Base-by-base conservation (phyloP, 495 filamentous ascomycete genomes). In the Neurospora pannonica region DNA sequence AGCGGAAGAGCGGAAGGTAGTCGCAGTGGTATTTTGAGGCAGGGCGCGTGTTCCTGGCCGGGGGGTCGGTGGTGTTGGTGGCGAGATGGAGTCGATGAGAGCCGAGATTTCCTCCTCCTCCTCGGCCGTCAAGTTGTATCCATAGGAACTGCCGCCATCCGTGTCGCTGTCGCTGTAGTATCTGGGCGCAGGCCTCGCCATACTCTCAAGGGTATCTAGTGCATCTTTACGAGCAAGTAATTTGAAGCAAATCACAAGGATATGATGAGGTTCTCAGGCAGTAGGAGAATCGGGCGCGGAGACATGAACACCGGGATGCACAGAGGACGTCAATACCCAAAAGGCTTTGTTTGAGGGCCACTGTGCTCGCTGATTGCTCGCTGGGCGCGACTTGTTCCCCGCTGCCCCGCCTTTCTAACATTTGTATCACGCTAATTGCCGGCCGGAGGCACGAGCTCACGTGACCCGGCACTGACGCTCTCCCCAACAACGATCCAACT, bases 81-180 rank as follows among this genome's bases (percentile, higher is more conserved):
- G 40, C 62, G 76, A 74, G 34, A 80, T n/a, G 62, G 46, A 67
- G 69, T 80, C 79, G 71, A 73, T 69, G 19, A 77, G 36, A 28
- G 74, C 75, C 24, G 38, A 71, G 36, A 84, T 74, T 4, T 73
- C n/a, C 38, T 78, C 77, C 74, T 86, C 85, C 38, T 94, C 91
- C 70, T 90, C 91, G 13, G 84, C 81, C 0, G 89, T 89, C 75
- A 93, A 90, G 73, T 93, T 90, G 38, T 91, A 93, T 34, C 91
- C 91, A 85, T 93, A 95, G 73, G 54, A 67, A 34, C 54, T 67
- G 31, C 15, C 7, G 17, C 28, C 28, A 19, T 93, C 90, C 77
- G 86, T 90, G 75, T 83, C 82, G 75, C 70, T 79, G 71, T 85
- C 84, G 71, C 75, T 78, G 48, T 73, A 73, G 1, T 67, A 67